Evolutionary conservation across 1,284 basidiomycete species (phyloP).

Genomic region (Ustilago esculenta): DNA sequence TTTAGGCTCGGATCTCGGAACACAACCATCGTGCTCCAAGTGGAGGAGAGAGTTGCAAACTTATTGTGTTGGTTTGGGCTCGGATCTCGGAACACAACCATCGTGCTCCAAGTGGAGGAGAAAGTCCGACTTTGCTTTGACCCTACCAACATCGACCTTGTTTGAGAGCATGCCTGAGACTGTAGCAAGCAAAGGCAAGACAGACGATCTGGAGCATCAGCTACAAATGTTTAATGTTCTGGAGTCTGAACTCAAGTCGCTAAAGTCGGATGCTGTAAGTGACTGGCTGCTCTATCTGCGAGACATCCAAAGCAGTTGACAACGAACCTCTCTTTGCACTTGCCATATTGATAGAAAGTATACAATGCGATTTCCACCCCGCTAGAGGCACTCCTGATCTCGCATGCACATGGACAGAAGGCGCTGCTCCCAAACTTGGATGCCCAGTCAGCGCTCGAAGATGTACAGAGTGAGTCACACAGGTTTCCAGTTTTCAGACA

Average conservation of each 20-base stretch:
- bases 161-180: not conserved
- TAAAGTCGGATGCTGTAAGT: slow-evolving; percentile 31
- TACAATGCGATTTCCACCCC: slow-evolving; percentile 29
- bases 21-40: not conserved
- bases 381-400: slow-evolving; percentile 22
- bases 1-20: not conserved
- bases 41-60: not conserved
- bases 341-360: slow-evolving; percentile 16
- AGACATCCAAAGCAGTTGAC: not conserved
- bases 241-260: slow-evolving; percentile 32
- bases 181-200: not conserved
- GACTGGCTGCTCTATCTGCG: too few relatives aligned
- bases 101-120: not conserved
- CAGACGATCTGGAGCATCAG: slow-evolving; percentile 19
- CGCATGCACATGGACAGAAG: slow-evolving; percentile 30
- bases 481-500: not conserved
- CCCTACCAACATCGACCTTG: not conserved
- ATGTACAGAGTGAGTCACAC: slow-evolving; percentile 28
- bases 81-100: slow-evolving; percentile 1
- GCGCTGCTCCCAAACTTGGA: slow-evolving; percentile 35
- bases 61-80: not conserved
- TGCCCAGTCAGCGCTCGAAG: slow-evolving; percentile 20
- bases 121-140: not conserved
- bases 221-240: slow-evolving; percentile 34
- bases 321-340: not conserved